These are phyloP conservation scores for Syzygium aromaticum DNA, from an alignment of 345 rosid species.

Conservation along the genomic window DNA sequence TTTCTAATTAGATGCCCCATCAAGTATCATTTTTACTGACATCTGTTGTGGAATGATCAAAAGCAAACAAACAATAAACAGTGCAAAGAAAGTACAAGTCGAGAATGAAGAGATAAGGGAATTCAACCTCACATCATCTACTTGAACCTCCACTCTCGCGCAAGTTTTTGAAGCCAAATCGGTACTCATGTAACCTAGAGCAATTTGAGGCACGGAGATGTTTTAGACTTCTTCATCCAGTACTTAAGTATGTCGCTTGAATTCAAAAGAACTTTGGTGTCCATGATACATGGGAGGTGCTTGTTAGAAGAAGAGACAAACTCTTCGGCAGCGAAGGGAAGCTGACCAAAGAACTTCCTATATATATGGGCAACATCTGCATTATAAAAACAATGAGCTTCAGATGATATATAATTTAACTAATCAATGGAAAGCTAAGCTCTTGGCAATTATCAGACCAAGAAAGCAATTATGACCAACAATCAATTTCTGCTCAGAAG, in stretches of 20 bases:
- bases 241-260: conserved; percentile 31
- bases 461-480: conserved; percentile 94
- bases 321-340: conserved; percentile 67
- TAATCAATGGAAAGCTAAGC: background rate
- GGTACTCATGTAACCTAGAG: conserved; percentile 26
- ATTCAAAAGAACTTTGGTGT: conserved; percentile 85
- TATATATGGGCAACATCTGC: conserved; percentile 86
- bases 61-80: background rate
- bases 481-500: conserved; percentile 73
- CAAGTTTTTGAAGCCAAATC: conserved; percentile 15
- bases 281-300: conserved; percentile 62
- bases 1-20: background rate
- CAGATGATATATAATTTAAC: background rate
- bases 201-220: conserved; percentile 70
- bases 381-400: conserved; percentile 1
- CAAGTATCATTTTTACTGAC: background rate
- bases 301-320: conserved; percentile 50
- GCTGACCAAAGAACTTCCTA: conserved; percentile 77
- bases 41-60: background rate
- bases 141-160: conserved; percentile 72
- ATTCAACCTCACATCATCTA: conserved; percentile 66
- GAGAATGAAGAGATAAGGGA: conserved; percentile 5
- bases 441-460: conserved; percentile 34
- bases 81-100: background rate
- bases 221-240: conserved; percentile 57